Conservation (phyloP, 2,329 filamentous ascomycete genomes). For the Aspergillus fischeri region DNA sequence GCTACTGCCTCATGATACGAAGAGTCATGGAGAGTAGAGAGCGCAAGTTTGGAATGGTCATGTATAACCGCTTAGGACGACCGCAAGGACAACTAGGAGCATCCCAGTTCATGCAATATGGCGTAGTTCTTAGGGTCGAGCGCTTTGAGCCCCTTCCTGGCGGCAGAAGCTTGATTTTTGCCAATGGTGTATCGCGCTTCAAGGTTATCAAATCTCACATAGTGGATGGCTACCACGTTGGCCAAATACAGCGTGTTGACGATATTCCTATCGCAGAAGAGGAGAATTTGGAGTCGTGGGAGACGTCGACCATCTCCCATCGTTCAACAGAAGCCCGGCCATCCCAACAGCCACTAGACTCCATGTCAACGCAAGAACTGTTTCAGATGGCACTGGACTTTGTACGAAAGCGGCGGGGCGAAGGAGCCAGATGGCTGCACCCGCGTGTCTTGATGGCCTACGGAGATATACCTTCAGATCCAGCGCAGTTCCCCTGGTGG, state of each 20-base stretch:
- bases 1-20: slow-evolving; percentile 84
- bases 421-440: slow-evolving; percentile 71
- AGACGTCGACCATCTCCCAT: slow-evolving; percentile 45
- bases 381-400: slow-evolving; percentile 64
- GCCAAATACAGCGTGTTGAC: slow-evolving; percentile 70
- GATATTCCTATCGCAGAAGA: slow-evolving; percentile 80
- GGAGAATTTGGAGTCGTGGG: slow-evolving; percentile 67
- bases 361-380: slow-evolving; percentile 66
- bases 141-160: slow-evolving; percentile 71
- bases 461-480: slow-evolving; percentile 71
- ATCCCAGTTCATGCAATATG: slow-evolving; percentile 65
- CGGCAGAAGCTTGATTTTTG: slow-evolving; percentile 77
- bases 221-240: slow-evolving; percentile 74
- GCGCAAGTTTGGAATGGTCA: slow-evolving; percentile 79
- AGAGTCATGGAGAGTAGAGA: slow-evolving; percentile 66
- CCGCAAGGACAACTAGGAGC: slow-evolving; percentile 51
- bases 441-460: slow-evolving; percentile 69
- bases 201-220: slow-evolving; percentile 59
- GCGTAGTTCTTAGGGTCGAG: slow-evolving; percentile 72
- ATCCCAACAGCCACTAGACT: slow-evolving; percentile 30
- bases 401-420: slow-evolving; percentile 62
- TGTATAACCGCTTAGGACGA: slow-evolving; percentile 57
- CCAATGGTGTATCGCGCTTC: slow-evolving; percentile 72
- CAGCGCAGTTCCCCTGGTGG: slow-evolving; percentile 82
- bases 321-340: slow-evolving; percentile 16